phyloP scores from a whole-genome alignment of 495 filamentous ascomycete genomes.

The Talaromyces wortmannii region DNA sequence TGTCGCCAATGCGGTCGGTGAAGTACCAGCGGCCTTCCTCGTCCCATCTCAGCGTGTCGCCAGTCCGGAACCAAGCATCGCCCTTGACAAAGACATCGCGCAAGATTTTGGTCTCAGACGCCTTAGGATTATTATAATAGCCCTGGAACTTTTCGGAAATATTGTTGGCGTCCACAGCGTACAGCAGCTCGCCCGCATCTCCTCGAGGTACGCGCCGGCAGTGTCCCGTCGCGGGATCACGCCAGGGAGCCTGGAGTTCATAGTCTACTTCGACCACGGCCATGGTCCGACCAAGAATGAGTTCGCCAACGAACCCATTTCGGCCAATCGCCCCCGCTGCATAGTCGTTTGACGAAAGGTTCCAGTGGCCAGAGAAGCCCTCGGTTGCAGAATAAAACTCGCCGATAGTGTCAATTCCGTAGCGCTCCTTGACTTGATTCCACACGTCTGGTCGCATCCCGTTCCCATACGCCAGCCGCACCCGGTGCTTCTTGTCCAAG shows the following conservation, averaged over 20 bases:
- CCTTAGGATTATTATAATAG: conserved; percentile 72
- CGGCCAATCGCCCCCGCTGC: conserved; percentile 76
- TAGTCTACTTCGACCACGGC: conserved; percentile 67
- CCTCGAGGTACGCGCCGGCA: conserved; percentile 53
- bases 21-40: conserved; percentile 74
- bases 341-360: conserved; percentile 69
- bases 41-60: conserved; percentile 73
- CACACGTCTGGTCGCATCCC: conserved; percentile 91
- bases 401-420: conserved; percentile 68
- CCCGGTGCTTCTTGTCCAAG: conserved; percentile 68
- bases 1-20: conserved; percentile 86
- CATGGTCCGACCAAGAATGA: conserved; percentile 42
- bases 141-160: conserved; percentile 69
- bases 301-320: conserved; percentile 53
- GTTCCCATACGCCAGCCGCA: conserved; percentile 85
- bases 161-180: conserved; percentile 59
- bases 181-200: conserved; percentile 77
- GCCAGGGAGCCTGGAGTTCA: conserved; percentile 61
- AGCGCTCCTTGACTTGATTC: conserved; percentile 80
- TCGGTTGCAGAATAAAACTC: conserved; percentile 95
- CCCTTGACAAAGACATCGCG: conserved; percentile 71
- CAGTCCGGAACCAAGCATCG: conserved; percentile 81
- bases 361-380: conserved; percentile 65
- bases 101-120: conserved; percentile 73
- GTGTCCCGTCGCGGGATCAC: conserved; percentile 66